Conservation (phyloP, 1,139 yeast genomes). For the Taphrina confusa region DNA sequence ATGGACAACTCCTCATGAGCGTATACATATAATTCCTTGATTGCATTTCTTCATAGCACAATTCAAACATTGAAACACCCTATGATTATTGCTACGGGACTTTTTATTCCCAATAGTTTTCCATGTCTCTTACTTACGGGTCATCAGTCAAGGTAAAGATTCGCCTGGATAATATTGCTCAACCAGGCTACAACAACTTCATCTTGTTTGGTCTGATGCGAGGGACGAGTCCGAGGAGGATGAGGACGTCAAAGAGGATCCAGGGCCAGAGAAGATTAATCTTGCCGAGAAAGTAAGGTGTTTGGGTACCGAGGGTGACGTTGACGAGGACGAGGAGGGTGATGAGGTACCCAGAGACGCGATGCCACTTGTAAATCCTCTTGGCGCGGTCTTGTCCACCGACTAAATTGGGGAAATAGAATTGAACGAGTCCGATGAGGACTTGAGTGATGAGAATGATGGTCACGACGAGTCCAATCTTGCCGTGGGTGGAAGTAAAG, state of each 20-base stretch:
- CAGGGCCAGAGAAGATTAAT: constrained; percentile 28
- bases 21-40: too few relatives aligned
- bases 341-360: constrained; percentile 44
- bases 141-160: too few relatives aligned
- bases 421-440: constrained; percentile 43
- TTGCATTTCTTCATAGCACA: too few relatives aligned
- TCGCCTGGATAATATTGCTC: not conserved
- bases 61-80: too few relatives aligned
- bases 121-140: too few relatives aligned
- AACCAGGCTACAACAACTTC: constrained; percentile 12
- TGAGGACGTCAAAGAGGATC: constrained; percentile 29
- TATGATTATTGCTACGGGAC: too few relatives aligned
- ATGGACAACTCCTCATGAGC: too few relatives aligned
- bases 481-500: constrained; percentile 45
- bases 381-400: constrained; percentile 44
- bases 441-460: constrained; percentile 39
- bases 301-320: constrained; percentile 42
- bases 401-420: constrained; percentile 43
- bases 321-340: constrained; percentile 41
- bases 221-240: constrained; percentile 36
- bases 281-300: constrained; percentile 40
- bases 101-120: too few relatives aligned
- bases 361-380: constrained; percentile 45
- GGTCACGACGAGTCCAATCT: constrained; percentile 43
- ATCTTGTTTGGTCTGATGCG: constrained; percentile 35